Conservation (phyloP, 495 filamentous ascomycete species). For the Aspergillus carlsbadensis region DNA sequence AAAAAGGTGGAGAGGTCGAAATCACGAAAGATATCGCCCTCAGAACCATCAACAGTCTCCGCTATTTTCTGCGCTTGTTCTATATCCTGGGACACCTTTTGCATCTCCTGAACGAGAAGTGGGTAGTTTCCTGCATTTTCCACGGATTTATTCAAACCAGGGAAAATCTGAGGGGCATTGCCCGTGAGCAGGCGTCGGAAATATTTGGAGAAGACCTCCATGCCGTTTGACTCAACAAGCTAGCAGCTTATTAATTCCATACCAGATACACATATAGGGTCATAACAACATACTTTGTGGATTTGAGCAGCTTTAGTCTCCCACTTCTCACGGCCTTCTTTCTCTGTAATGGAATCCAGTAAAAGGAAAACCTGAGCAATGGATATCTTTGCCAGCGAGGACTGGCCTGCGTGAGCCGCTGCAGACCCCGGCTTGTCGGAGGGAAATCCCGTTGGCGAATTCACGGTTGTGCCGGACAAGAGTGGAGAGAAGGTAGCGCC, state of each 20-base stretch:
- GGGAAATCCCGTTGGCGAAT: conserved; percentile 58
- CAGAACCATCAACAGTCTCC: conserved; percentile 82
- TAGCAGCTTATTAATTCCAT: conserved; percentile 34
- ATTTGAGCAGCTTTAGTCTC: conserved; percentile 88
- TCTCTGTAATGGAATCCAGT: conserved; percentile 90
- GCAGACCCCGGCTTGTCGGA: conserved; percentile 51
- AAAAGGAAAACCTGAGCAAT: conserved; percentile 93
- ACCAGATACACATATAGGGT: neutral
- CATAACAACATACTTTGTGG: conserved; percentile 64
- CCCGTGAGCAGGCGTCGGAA: conserved; percentile 82
- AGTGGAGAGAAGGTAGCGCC: conserved; percentile 63
- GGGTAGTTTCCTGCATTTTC: conserved; percentile 77
- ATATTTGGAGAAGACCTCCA: conserved; percentile 93
- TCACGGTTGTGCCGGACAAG: conserved; percentile 58
- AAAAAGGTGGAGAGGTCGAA: conserved; percentile 92
- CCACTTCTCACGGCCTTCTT: conserved; percentile 88
- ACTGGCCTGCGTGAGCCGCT: conserved; percentile 46
- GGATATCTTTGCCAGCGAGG: conserved; percentile 74
- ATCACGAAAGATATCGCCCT: conserved; percentile 88
- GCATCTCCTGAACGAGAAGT: conserved; percentile 78
- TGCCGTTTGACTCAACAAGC: conserved; percentile 93
- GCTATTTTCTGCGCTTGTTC: conserved; percentile 86
- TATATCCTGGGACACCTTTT: conserved; percentile 75
- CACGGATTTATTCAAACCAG: conserved; percentile 64
- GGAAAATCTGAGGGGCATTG: conserved; percentile 85